Percentiles rank a stretch among this genome's conserved stretches.
These are phyloP conservation scores for Malassezia caprae DNA, from an alignment of 1,284 basidiomycete genomes.

Conservation along the genomic window DNA sequence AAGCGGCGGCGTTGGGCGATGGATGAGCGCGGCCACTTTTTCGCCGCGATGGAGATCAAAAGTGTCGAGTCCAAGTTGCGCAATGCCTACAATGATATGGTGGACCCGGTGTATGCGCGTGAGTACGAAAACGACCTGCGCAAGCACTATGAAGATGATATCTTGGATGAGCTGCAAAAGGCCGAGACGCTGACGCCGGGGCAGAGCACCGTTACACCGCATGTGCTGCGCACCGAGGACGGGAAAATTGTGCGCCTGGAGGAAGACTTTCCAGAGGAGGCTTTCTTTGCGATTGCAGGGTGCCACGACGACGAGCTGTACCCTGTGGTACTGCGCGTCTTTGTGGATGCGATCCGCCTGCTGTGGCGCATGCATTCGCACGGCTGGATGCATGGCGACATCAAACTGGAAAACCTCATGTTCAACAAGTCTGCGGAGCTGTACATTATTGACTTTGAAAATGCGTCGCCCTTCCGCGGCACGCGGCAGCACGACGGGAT, in stretches of 20 bases:
- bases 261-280: constrained; percentile 46
- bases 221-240: constrained; percentile 36
- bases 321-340: constrained; percentile 35
- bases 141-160: constrained; percentile 25
- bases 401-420: constrained; percentile 47
- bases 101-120: constrained; percentile 22
- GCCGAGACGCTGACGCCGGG: constrained; percentile 26
- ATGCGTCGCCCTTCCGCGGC: constrained; percentile 42
- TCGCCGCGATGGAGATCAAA: constrained; percentile 47
- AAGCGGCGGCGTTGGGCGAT: constrained; percentile 45
- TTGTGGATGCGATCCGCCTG: constrained; percentile 29
- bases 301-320: constrained; percentile 39
- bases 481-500: constrained; percentile 35
- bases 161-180: constrained; percentile 44
- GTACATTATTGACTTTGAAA: constrained; percentile 45
- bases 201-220: constrained; percentile 20
- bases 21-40: constrained; percentile 40
- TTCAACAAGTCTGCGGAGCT: constrained; percentile 31
- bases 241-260: constrained; percentile 39
- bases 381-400: constrained; percentile 46
- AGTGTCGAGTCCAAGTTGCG: constrained; percentile 40
- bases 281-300: constrained; percentile 44
- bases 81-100: constrained; percentile 13
- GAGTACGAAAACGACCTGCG: constrained; percentile 34
- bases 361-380: constrained; percentile 34